Conservation (phyloP, 2,329 filamentous ascomycete species). For the Penicillium sp. region DNA sequence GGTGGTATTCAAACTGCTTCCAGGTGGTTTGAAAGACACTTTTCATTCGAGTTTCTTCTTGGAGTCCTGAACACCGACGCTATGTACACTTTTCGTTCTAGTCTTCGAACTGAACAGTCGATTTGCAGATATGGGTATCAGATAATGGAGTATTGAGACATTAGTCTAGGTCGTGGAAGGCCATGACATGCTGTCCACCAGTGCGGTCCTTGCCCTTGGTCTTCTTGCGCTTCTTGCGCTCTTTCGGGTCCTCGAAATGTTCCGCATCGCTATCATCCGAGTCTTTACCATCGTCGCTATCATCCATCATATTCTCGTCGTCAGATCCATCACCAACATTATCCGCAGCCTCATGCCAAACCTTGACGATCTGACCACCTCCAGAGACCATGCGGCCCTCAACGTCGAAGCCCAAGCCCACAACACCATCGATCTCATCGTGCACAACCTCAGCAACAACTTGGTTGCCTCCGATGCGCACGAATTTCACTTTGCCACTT, state of each 20-base stretch:
- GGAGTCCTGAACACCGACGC: slow-evolving; percentile 8
- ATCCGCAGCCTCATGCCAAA: slow-evolving; percentile 74
- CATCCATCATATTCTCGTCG: slow-evolving; percentile 40
- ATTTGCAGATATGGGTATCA: slow-evolving; percentile 26
- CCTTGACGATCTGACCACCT: slow-evolving; percentile 80
- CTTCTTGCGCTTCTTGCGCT: slow-evolving; percentile 50
- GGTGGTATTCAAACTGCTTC: too few species aligned
- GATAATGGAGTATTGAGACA: slow-evolving; percentile 14
- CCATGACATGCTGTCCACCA: slow-evolving; percentile 43
- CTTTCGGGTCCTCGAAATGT: slow-evolving; percentile 37
- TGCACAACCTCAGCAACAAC: slow-evolving; percentile 69
- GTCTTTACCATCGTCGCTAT: slow-evolving; percentile 44
- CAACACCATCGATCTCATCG: slow-evolving; percentile 83
- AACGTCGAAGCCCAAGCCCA: slow-evolving; percentile 79
- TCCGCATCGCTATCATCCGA: slow-evolving; percentile 53
- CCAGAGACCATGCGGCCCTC: slow-evolving; percentile 84
- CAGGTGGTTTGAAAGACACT: slow-evolving; percentile 5
- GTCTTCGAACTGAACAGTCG: background rate
- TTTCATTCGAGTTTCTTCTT: background rate
- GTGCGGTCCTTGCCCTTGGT: slow-evolving; percentile 45
- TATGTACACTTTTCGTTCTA: slow-evolving; percentile 11
- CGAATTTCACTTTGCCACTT: slow-evolving; percentile 74
- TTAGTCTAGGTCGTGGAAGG: slow-evolving; percentile 46
- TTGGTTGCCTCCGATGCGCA: slow-evolving; percentile 71
- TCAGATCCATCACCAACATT: slow-evolving; percentile 51